These are phyloP conservation scores for Trichophyton schoenleinii DNA, from an alignment of 2,329 filamentous ascomycete genomes.

Conservation along the genomic window DNA sequence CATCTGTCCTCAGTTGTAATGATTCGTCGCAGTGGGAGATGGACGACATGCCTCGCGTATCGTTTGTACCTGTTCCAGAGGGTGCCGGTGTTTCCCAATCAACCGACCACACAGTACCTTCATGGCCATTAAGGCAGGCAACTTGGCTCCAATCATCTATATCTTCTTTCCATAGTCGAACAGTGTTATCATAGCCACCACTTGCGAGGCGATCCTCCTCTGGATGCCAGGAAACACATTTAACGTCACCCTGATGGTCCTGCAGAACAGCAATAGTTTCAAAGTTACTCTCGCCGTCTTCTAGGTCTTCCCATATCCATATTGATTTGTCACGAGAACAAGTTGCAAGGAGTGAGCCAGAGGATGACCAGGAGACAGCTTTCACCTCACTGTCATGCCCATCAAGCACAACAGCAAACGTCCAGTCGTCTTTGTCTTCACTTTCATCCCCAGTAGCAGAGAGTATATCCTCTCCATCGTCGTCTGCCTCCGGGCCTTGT, in stretches of 20 bases:
- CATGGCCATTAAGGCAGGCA: constrained; percentile 64
- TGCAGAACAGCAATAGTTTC: constrained; percentile 91
- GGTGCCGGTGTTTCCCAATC: constrained; percentile 43
- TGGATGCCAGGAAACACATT: constrained; percentile 85
- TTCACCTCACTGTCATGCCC: constrained; percentile 96
- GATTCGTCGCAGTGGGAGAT: constrained; percentile 12
- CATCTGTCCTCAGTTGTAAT: not conserved
- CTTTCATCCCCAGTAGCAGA: constrained; percentile 31
- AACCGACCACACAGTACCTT: constrained; percentile 79
- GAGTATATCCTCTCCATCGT: constrained; percentile 18
- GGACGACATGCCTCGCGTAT: constrained; percentile 11
- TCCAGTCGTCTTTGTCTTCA: constrained; percentile 70
- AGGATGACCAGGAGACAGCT: constrained; percentile 48
- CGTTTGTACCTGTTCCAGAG: not conserved
- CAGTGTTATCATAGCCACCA: constrained; percentile 87
- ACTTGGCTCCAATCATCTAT: constrained; percentile 90
- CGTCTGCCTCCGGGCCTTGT: constrained; percentile 7
- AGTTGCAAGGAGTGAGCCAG: constrained; percentile 74
- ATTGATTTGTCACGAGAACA: constrained; percentile 87
- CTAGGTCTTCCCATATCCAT: constrained; percentile 96
- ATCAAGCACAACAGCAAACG: constrained; percentile 81
- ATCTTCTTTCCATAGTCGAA: constrained; percentile 81
- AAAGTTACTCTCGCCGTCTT: constrained; percentile 79
- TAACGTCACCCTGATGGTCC: constrained; percentile 92
- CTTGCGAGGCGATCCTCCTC: constrained; percentile 68